Conservation (phyloP, 2,329 filamentous ascomycete species). For the Colletotrichum orchidophilum region DNA sequence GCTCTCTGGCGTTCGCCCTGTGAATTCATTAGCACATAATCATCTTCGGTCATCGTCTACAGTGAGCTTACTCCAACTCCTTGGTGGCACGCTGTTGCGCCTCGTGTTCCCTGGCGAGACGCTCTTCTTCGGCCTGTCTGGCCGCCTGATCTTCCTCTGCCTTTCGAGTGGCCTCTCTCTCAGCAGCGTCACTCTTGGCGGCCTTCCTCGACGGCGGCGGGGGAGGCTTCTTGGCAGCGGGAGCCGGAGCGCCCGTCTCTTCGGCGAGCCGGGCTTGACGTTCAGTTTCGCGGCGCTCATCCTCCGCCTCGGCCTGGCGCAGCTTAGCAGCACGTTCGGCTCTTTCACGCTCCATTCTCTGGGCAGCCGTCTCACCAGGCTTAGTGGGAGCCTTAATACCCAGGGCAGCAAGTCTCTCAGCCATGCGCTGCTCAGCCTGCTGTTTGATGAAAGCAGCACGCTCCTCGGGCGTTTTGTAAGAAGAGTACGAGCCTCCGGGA, state of each 20-base stretch:
- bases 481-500: slow-evolving; percentile 75
- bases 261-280: slow-evolving; percentile 84
- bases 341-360: slow-evolving; percentile 88
- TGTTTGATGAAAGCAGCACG: slow-evolving; percentile 96
- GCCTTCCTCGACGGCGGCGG: slow-evolving; percentile 84
- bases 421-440: slow-evolving; percentile 96
- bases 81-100: slow-evolving; percentile 78
- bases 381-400: slow-evolving; percentile 88
- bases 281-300: slow-evolving; percentile 87
- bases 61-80: slow-evolving; percentile 80
- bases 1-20: slow-evolving; percentile 77
- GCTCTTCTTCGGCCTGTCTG: slow-evolving; percentile 73
- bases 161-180: slow-evolving; percentile 63
- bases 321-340: slow-evolving; percentile 88
- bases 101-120: slow-evolving; percentile 76
- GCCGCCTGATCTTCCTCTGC: slow-evolving; percentile 65
- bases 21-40: slow-evolving; percentile 39
- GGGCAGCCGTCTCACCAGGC: slow-evolving; percentile 80
- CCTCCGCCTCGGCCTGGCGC: slow-evolving; percentile 92
- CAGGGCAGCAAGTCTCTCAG: slow-evolving; percentile 90
- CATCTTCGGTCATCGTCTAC: slow-evolving; percentile 32
- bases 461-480: slow-evolving; percentile 92
- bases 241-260: slow-evolving; percentile 73
- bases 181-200: slow-evolving; percentile 66
- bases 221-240: slow-evolving; percentile 72